Evolutionary conservation across 2,329 filamentous ascomycete genomes (phyloP).

Genomic region (Clonostachys solani): DNA sequence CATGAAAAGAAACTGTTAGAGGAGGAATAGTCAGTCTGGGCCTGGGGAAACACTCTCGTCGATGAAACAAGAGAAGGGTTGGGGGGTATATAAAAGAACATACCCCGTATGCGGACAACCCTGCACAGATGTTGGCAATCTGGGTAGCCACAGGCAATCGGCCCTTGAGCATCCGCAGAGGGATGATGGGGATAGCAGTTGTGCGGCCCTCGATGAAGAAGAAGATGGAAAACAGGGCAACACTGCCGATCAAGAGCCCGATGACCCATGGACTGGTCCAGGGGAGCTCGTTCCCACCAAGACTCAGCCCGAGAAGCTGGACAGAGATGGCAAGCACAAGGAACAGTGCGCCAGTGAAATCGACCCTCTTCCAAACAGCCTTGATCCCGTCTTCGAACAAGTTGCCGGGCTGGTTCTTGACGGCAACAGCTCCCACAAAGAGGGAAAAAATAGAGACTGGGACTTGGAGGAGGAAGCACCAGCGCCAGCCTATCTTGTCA

Average conservation of each 20-base stretch:
- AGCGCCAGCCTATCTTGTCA: conserved; percentile 63
- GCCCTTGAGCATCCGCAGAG: conserved; percentile 52
- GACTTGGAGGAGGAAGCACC: conserved; percentile 61
- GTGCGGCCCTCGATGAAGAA: conserved; percentile 42
- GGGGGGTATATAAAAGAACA: conserved; percentile 13
- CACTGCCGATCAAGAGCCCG: conserved; percentile 33
- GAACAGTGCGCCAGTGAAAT: conserved; percentile 52
- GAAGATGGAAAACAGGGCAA: conserved; percentile 37
- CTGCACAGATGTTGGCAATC: conserved; percentile 54
- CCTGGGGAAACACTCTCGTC: not conserved
- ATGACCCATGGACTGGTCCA: conserved; percentile 47
- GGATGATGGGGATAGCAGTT: conserved; percentile 48
- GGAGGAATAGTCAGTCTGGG: not conserved
- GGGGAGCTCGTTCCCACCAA: conserved; percentile 50
- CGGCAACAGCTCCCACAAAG: conserved; percentile 44
- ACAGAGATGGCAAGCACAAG: conserved; percentile 54
- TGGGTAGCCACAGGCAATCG: conserved; percentile 49
- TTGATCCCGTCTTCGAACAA: conserved; percentile 18
- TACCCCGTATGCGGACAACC: conserved; percentile 59
- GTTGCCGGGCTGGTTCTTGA: conserved; percentile 38
- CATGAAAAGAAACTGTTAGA: conserved; percentile 57
- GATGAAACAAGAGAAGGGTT: too few species aligned
- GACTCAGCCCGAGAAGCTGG: conserved; percentile 50
- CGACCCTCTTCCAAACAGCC: conserved; percentile 48
- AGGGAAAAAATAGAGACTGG: conserved; percentile 54